Percentiles rank a stretch among this genome's conserved stretches.
Evolutionary conservation across 78 protist genomes (phyloP).

Genomic region (Guillardia theta): DNA sequence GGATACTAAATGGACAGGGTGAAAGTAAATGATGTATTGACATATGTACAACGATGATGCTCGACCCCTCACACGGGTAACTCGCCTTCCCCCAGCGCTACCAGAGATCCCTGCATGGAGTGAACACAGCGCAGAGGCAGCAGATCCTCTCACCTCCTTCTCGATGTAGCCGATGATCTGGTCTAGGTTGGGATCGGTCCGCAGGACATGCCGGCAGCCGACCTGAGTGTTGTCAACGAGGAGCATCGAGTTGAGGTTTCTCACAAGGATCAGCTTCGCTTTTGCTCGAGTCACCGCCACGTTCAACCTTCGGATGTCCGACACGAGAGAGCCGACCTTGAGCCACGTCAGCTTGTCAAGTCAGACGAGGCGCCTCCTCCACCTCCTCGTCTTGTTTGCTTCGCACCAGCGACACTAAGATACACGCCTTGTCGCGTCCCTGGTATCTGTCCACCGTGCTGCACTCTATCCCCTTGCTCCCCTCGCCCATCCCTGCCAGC

Average conservation of each 20-base stretch:
- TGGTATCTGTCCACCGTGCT: conserved; percentile 84
- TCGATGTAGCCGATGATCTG: not conserved
- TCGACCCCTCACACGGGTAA: too few species aligned
- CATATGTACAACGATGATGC: too few species aligned
- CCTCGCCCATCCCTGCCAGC: not conserved
- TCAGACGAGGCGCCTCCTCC: not conserved
- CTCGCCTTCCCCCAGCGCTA: not conserved
- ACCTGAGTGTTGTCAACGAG: too few species aligned
- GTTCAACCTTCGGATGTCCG: conserved; percentile 84
- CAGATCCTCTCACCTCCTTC: not conserved
- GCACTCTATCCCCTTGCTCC: not conserved
- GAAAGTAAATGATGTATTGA: too few species aligned
- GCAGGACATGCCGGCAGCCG: not conserved
- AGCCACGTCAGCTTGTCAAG: not conserved
- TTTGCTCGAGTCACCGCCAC: conserved; percentile 87
- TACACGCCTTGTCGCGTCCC: conserved; percentile 84
- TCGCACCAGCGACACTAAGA: conserved; percentile 71
- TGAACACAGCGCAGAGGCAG: too few species aligned
- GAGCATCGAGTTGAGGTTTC: too few species aligned
- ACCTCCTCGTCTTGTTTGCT: conserved; percentile 46
- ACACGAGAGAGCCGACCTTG: conserved; percentile 71
- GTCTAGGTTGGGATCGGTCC: not conserved
- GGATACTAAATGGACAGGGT: not conserved
- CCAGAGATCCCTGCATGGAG: not conserved
- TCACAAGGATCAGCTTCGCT: conserved; percentile 68